Base-by-base conservation (phyloP, 1,284 basidiomycete genomes). In the Psilocybe mexicana region DNA sequence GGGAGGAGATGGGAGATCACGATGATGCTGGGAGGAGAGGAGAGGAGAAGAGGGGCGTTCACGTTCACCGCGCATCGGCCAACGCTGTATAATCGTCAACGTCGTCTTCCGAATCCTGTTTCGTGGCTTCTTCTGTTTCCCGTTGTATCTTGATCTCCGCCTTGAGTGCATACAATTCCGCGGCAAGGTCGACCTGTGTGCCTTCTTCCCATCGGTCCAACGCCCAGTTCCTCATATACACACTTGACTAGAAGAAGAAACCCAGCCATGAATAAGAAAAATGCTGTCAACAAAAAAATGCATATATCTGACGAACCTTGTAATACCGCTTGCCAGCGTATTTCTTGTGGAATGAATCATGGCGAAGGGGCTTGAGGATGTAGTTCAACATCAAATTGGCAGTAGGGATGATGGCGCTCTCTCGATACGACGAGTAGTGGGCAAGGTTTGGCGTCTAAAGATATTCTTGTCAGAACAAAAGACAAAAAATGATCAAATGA, bases 331-430 rank as follows among this genome's bases (percentile, higher is more conserved):
- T 92, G n/a, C 84, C 81, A 0, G 92, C 88, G 65, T 93, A 94
- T 71, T 93, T 93, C 73, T 87, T 87, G 70, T 80, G 86, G 70
- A 96, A 91, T 12, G 86, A 87, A 46, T 92, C 86, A 60, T 93
- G 87, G 48, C 79, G 79, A 53, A 87, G 71, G 2, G 88, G 86
- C 67, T 90, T 87, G 55, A 96, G 78, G 61, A 96, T 79, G 71
- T 94, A 98, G 75, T 96, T 93, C 65, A 98, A 72, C 93, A 98
- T 97, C 63, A 94, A 69, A 71, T 93, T 94, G 1, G 94, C 96
- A 0, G 88, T 90, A 0, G 93, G 92, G 24, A 96, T 75, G 59
- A 98, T 74, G 60, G 90, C 89, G 48, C 85, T 85, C 75, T 98
- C 93, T 2, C 90, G 78, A 74, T 96, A 98, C 28, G 87, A 87